Evolutionary conservation across 257 asterid genomes (phyloP), one percentile per base, ranked within the genome.

Genomic region (Primulina tabacum): DNA sequence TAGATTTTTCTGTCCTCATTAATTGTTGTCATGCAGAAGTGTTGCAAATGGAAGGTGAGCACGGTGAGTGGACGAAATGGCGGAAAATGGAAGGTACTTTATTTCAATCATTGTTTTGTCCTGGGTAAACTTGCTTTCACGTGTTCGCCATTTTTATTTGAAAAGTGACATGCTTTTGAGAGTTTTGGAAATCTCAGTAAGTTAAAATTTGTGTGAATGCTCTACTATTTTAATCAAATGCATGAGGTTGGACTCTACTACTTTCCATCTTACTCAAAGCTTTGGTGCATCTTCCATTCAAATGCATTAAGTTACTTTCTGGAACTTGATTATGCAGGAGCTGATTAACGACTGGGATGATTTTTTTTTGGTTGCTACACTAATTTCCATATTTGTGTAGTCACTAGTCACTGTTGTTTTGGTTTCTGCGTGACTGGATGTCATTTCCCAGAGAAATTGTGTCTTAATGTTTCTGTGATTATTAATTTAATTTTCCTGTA

Each of bases 31-130:
- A 71, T 74, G 77, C 88, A 94, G 99, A 89, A 77, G 84, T 85
- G 89, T 90, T 91, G 85, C 85, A 81, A 75, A 75, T 77, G 85
- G 76, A 82, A 8, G 83, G 71, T 14, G 91, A 76, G 82, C 86
- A 76, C 62, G 86, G 79, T 60, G 90, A 83, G 64, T 86, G 87
- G 90, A 95, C 81, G 77, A 86, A 78, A 75, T 82, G 89, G 82
- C 70, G 69, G 73, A 84, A 76, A 53, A 59, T 70, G 52, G 95
- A 82, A 88, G 99, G 97, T 94, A 86, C 65, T 30, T 38, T 37
- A 4, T 65, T 70, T 63, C 55, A 20, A 33, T 69, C 35, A 60
- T 58, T 40, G 12, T 60, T 66, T 17, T 60, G 16, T 63, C 24
- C 40, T 33, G 56, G 52, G 64, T 57, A 52, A 37, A n/a, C 40